Conservation (phyloP, 2,329 filamentous ascomycete genomes). For the Microsporum canis region DNA sequence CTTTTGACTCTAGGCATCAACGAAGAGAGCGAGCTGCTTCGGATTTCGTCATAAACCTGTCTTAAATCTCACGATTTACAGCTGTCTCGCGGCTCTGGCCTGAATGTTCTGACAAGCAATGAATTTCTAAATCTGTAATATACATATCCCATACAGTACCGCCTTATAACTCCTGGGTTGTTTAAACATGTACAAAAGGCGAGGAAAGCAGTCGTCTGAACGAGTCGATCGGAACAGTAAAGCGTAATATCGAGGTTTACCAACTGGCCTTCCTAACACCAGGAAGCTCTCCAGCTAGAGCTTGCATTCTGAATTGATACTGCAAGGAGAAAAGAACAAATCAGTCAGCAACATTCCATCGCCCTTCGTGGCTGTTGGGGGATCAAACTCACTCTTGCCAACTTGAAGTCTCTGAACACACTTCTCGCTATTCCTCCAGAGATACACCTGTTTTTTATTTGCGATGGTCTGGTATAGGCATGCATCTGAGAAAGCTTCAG, state of each 20-base stretch:
- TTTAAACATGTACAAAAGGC: background rate
- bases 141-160: slow-evolving; percentile 3
- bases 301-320: slow-evolving; percentile 90
- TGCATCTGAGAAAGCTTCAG: slow-evolving; percentile 92
- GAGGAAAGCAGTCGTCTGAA: background rate
- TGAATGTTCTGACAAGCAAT: background rate
- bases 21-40: background rate
- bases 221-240: background rate
- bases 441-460: slow-evolving; percentile 89
- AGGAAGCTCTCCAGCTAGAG: slow-evolving; percentile 70
- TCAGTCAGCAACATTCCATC: slow-evolving; percentile 13
- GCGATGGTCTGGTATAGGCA: slow-evolving; percentile 82
- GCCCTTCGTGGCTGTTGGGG: background rate
- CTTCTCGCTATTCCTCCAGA: slow-evolving; percentile 80
- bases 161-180: background rate
- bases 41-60: background rate
- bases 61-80: background rate
- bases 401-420: slow-evolving; percentile 85
- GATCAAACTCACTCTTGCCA: slow-evolving; percentile 62
- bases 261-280: slow-evolving; percentile 95
- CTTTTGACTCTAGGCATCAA: background rate
- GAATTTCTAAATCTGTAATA: slow-evolving; percentile 3
- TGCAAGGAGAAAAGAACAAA: slow-evolving; percentile 31
- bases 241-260: slow-evolving; percentile 41
- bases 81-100: background rate